Percentiles rank a stretch among this genome's conserved stretches.
Evolutionary conservation across 345 rosid species (phyloP).

Genomic region (Capsella bursapastoris): DNA sequence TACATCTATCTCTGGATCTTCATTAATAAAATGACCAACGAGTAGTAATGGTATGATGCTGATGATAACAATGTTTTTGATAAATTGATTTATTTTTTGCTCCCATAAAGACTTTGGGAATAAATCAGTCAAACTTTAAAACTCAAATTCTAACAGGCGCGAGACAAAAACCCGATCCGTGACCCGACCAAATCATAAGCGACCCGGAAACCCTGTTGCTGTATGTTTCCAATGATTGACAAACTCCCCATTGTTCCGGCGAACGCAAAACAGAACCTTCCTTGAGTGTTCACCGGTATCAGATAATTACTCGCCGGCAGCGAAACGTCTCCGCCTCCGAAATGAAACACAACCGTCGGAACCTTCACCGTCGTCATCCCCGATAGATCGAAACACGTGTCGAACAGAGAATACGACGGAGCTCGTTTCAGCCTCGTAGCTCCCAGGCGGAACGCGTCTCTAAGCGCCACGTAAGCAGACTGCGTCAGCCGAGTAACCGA

Average conservation of each 20-base stretch:
- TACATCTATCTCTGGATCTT: conserved; percentile 23
- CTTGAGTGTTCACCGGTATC: conserved; percentile 73
- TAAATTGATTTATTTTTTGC: neutral
- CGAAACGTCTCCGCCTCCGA: conserved; percentile 67
- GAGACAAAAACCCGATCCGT: conserved; percentile 80
- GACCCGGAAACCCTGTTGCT: conserved; percentile 95
- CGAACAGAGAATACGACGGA: conserved; percentile 67
- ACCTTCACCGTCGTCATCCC: conserved; percentile 70
- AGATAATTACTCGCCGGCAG: conserved; percentile 89
- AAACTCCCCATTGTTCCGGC: conserved; percentile 89
- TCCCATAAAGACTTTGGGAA: conserved; percentile 24
- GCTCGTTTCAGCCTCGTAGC: conserved; percentile 56
- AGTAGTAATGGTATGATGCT: neutral
- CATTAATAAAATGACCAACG: conserved; percentile 12
- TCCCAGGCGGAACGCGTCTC: conserved; percentile 63
- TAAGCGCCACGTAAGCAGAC: conserved; percentile 62
- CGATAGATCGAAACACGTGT: conserved; percentile 76
- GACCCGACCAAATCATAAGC: conserved; percentile 75
- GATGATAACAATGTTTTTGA: neutral
- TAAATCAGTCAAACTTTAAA: conserved; percentile 27
- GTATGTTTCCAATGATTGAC: conserved; percentile 89
- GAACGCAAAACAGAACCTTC: conserved; percentile 90
- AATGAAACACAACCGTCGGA: conserved; percentile 79
- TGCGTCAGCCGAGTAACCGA: conserved; percentile 74
- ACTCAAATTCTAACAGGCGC: conserved; percentile 58